Evolutionary conservation across 345 rosid species (phyloP), one percentile per base, ranked within the genome.

Genomic region (Lagerstroemia speciosa): DNA sequence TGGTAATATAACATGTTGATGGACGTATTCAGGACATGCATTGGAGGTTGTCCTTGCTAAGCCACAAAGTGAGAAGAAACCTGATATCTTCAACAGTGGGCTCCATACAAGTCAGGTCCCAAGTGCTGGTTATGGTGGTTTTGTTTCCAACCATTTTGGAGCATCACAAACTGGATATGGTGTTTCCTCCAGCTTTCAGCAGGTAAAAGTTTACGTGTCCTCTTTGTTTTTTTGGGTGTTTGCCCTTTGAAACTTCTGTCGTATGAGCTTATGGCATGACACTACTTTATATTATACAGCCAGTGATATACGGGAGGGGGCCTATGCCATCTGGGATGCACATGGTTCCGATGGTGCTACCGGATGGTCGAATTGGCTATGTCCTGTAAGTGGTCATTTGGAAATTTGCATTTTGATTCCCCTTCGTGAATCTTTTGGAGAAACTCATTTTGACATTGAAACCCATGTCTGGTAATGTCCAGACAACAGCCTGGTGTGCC

Each of bases 281-380:
- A 73, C 69, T 48, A 41, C 38, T 52, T 19, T 32, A 36, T 71
- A 10, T 15, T 0, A 14, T 73, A 72, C 89, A 95, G 97, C 98
- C 97, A 10, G 78, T 95, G 76, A 90, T 95, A 78, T 95, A 95
- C 71, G 99, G 96, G 52, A 81, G 98, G 78, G 98, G 98, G 38
- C 89, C 92, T 63, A 88, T 87, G 98, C 97, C 94, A 68, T 71
- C 97, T 1, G 93, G 98, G 74, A 95, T 95, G 98, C 97, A 89
- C 38, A 95, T 92, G 98, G 99, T 95, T 73, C 99, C 99, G 34
- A 95, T 95, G 99, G 89, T 95, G 71, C 91, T 95, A 64, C 98
- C 98, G 8, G 98, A 95, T 80, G 99, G 98, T 67, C 84, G 92
- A 67, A 86, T 95, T 72, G 98, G 97, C 80, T 95, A 95, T 71